Base-by-base conservation (phyloP, 2,329 filamentous ascomycete species). In the Cladophialophora psammophila region DNA sequence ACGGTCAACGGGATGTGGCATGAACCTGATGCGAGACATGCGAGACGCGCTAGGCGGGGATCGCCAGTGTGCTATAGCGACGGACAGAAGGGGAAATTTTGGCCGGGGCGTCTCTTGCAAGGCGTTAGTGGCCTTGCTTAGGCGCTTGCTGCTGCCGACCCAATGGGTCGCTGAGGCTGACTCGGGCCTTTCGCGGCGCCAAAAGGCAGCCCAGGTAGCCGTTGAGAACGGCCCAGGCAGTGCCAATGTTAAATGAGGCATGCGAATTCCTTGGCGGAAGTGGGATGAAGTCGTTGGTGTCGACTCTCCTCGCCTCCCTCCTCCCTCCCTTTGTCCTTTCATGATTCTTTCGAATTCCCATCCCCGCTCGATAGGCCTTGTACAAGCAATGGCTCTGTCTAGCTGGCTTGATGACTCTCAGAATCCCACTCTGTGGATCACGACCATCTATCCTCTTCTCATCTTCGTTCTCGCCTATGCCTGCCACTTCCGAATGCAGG, bases 341-440 rank as follows among this genome's bases (percentile, higher is more conserved):
- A 20, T 35, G 12, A 18, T 15, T 42, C 55, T 15, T 12, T 35
- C 36, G 34, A 58, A 40, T 38, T 42, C 18, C 18, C 36, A 58
- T 9, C 32, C n/a, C 9, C 38, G 10, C 38, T 40, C 38, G 38
- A 40, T 40, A 8, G 38, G 53, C 20, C 34, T 34, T 56, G 26
- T 26, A 56, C 32, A 35, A 56, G 20, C 53, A 32, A 56, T 56
- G 53, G 53, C 9, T 35, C n/a, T 56, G n/a, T 26, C 32, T 18
- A 26, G 26, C 53, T 56, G 53, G 53, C 53, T 56, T 35, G 32
- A 56, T 35, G 53, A 56, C 32, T 56, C 53, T 59, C 56, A 9
- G 32, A 40, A 59, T 18, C 56, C 56, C 20, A 59, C 56, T 42
- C 56, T 59, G 36, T 59, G 56, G 56, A 42, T 59, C 36, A 40